Conservation (phyloP, 495 filamentous ascomycete genomes). For the Talaromyces thailandensis region DNA sequence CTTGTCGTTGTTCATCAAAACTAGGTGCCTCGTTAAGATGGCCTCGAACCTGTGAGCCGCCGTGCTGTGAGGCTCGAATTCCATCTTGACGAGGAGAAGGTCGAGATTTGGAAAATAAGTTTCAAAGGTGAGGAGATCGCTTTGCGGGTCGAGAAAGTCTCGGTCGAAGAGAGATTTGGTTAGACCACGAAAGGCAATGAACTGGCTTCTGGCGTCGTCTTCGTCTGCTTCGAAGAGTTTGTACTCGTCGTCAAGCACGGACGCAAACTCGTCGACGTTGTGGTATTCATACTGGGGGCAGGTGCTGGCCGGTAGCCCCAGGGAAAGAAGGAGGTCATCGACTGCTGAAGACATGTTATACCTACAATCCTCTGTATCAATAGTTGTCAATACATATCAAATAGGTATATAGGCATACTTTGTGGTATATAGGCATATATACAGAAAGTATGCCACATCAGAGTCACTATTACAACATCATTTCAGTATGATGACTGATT, state of each 20-base stretch:
- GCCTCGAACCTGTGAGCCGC: not conserved
- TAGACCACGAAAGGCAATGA: not conserved
- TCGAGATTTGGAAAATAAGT: not conserved
- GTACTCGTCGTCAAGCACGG: not conserved
- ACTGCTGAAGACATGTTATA: not conserved
- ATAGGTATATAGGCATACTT: not conserved
- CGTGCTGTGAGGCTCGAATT: not conserved
- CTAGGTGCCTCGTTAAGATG: not conserved
- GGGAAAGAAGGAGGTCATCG: not conserved
- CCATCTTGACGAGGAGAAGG: constrained; percentile 3
- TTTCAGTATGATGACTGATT: not conserved
- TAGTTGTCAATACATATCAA: not conserved
- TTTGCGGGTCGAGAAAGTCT: not conserved
- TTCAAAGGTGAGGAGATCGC: not conserved
- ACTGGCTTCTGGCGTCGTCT: not conserved
- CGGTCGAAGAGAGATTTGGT: constrained; percentile 1
- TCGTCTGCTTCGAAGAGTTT: not conserved
- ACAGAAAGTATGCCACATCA: not conserved
- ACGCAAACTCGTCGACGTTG: not conserved
- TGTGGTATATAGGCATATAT: not conserved
- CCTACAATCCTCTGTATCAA: not conserved
- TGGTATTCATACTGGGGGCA: not conserved
- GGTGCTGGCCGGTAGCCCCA: not conserved
- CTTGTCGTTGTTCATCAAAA: not conserved
- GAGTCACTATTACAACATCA: not conserved